phyloP scores from a whole-genome alignment of 345 rosid species.

The Angophora floribunda region DNA sequence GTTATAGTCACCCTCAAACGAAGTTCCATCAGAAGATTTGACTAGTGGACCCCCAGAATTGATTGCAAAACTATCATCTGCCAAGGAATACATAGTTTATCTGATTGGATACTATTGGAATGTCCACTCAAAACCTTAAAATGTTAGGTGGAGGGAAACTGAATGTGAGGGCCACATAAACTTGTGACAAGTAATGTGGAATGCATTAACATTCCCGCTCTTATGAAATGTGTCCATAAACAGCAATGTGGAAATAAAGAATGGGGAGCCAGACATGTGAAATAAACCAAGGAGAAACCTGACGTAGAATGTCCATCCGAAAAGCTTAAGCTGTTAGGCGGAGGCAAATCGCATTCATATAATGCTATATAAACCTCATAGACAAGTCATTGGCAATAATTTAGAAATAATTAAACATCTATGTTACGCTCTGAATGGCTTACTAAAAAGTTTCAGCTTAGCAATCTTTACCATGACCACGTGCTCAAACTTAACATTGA shows the following conservation, averaged over 20 bases:
- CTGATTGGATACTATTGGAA: neutral
- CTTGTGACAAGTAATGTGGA: neutral
- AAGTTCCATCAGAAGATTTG: constrained; percentile 16
- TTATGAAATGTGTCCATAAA: neutral
- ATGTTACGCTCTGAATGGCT: neutral
- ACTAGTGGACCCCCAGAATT: constrained; percentile 61
- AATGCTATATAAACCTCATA: neutral
- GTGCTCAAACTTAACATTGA: neutral
- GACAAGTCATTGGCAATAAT: neutral
- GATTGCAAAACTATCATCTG: constrained; percentile 47
- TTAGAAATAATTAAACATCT: neutral
- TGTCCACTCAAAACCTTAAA: neutral
- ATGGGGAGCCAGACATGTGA: neutral
- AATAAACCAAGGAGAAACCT: neutral
- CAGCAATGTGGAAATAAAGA: neutral
- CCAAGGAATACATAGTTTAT: neutral
- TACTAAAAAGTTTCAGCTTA: neutral
- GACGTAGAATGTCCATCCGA: neutral
- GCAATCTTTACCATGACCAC: neutral
- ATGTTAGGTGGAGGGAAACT: neutral
- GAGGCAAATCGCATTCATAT: neutral
- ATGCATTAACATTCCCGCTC: neutral
- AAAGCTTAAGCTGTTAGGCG: neutral
- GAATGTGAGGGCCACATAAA: neutral
- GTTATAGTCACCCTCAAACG: constrained; percentile 39